Base-by-base conservation (phyloP, 2,329 filamentous ascomycete genomes). In the Fusarium pilosicola region DNA sequence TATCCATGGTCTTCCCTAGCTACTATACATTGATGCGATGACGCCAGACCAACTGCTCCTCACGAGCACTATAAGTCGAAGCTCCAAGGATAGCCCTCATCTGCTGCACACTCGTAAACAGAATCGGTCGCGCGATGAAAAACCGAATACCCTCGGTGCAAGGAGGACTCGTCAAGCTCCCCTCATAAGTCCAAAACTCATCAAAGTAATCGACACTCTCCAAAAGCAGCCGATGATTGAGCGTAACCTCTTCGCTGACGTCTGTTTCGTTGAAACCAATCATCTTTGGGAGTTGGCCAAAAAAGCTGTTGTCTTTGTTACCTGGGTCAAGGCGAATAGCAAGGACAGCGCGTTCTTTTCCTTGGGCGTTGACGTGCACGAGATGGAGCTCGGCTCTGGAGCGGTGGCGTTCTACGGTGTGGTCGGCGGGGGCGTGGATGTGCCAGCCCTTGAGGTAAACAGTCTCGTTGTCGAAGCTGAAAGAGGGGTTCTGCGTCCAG, bases 121-220 rank as follows among this genome's bases (percentile, higher is more conserved):
- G 15, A 2, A 76, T 59, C n/a, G 69, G 73, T 1, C 73, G 59
- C 0, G 73, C 67, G 2, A 75, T 58, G 15, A 75, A 75, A 17
- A 70, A 76, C 0, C 73, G 63, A 7, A 75, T 76, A 0, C 73
- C 73, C 28, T 75, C 73, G 0, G 54, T 56, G 10, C 73, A 75
- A 6, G 73, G 73, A 1, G 73, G 73, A 22, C 73, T 75, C 7
- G 73, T 75, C 70, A 75, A 54, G 17, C 73, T 75, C 0, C 73
- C 73, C 45, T 76, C 55, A 28, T 75, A 75, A 5, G 73, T 74
- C 73, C 73, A 75, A 4, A 75, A 75, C 42, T 75, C 73, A 9
- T 75, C 72, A 56, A 76, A 75, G 6, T 55, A 57, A 17, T 66
- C 28, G 0, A 72, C 73, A 18, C 70, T 72, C n/a, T 69, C 64